Evolutionary conservation across 2,329 filamentous ascomycete species (phyloP).

Genomic region (Elsinoe ampelina): DNA sequence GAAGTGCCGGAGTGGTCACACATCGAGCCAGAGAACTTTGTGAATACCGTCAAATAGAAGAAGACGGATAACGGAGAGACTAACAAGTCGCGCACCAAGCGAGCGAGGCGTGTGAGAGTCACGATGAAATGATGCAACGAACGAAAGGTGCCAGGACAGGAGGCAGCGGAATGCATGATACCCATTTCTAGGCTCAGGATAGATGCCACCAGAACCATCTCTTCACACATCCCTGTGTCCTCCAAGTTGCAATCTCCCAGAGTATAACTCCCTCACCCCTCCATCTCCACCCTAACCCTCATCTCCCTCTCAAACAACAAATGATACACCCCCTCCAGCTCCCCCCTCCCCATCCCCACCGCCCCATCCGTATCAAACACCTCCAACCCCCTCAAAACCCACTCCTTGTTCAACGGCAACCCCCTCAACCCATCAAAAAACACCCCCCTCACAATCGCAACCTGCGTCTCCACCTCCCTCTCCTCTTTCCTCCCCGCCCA

Average conservation of each 20-base stretch:
- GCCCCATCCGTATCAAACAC: slow-evolving; percentile 23
- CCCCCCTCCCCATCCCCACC: slow-evolving; percentile 34
- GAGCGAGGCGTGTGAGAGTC: neutral
- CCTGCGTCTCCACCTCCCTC: neutral
- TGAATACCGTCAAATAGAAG: slow-evolving; percentile 9
- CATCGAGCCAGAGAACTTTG: slow-evolving; percentile 28
- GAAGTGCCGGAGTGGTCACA: slow-evolving; percentile 78
- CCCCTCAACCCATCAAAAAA: slow-evolving; percentile 36
- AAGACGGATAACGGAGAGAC: neutral
- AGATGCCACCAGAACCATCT: neutral
- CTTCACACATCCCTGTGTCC: neutral
- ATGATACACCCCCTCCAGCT: slow-evolving; percentile 45
- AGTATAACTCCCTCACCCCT: neutral
- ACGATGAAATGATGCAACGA: slow-evolving; percentile 1
- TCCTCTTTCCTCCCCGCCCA: neutral
- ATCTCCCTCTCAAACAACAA: slow-evolving; percentile 54
- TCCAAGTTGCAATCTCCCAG: neutral
- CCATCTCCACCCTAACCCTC: slow-evolving; percentile 32
- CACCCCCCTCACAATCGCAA: slow-evolving; percentile 13
- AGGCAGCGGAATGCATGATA: neutral
- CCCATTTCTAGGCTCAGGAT: neutral
- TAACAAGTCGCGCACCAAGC: neutral
- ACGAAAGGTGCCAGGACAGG: neutral
- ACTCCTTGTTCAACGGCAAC: slow-evolving; percentile 56
- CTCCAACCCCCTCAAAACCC: slow-evolving; percentile 49